Evolutionary conservation across 2,329 filamentous ascomycete genomes (phyloP), one percentile per base, ranked within the genome.

Genomic region (Botrytis aclada): DNA sequence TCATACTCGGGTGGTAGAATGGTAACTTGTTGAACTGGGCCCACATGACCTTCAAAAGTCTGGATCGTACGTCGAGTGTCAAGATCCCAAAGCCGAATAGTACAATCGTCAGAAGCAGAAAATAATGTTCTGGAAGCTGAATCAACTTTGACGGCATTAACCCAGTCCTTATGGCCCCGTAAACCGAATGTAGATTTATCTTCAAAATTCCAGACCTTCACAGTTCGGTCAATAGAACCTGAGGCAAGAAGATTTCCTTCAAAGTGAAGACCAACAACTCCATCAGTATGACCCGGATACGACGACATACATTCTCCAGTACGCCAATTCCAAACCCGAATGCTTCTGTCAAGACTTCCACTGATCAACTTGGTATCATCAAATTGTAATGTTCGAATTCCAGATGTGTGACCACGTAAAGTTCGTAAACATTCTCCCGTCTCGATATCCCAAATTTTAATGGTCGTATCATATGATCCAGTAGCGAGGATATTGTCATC

Each of bases 291-390:
- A 34, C 92, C 92, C 20, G 88, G 87, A 71, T 97, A 90, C 0
- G 92, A 97, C 66, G 91, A 92, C 72, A 98, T 87, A 78, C 93
- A 94, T 78, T 94, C 89, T 64, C 96, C 96, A 0, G 94, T 98
- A 75, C 92, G 89, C 94, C 95, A 98, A 80, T 99, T 97, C 96
- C 96, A 99, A 47, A 99, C 90, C 81, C 93, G 95, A 78, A 99
- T 88, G 7, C 92, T 97, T 66, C 89, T 88, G 81, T 98, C 96
- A 72, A 98, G 86, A 80, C 93, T 94, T 69, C 95, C 96, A 72
- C 92, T 97, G 80, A 98, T 95, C 74, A 99, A 87, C 79, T 97
- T 97, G 72, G 89, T 91, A 76, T 97, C 93, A 79, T 98, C 94
- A 79, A 98, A 98, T 80, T 98, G 95, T 54, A 99, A 86, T 72